Conservation (phyloP, 2,329 filamentous ascomycete genomes). For the Lachnellula subtilissima region DNA sequence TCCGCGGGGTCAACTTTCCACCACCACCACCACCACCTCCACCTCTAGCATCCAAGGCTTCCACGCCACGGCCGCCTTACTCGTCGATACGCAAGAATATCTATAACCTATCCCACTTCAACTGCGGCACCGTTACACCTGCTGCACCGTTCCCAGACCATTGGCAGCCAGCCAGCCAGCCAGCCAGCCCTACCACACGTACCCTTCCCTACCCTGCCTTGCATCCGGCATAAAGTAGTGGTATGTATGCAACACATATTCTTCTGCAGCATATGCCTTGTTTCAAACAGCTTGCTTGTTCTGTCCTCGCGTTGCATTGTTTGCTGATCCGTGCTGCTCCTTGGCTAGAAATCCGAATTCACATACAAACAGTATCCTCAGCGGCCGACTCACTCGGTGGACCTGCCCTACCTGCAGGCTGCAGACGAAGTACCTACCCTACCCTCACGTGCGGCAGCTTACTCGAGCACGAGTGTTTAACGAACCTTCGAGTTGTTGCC, state of each 20-base stretch:
- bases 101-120: not conserved
- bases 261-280: not conserved
- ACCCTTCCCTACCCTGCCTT: not conserved
- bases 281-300: not conserved
- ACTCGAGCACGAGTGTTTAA: constrained; percentile 2
- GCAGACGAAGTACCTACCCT: not conserved
- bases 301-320: not conserved
- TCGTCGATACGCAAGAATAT: not conserved
- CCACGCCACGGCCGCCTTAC: not conserved
- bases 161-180: not conserved
- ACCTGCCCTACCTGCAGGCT: not conserved
- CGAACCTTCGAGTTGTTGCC: constrained; percentile 10
- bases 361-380: not conserved
- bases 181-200: not conserved
- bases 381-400: too few species aligned
- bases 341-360: not conserved
- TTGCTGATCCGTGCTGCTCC: not conserved
- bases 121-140: not conserved
- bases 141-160: not conserved
- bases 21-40: not conserved
- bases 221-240: not conserved
- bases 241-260: not conserved
- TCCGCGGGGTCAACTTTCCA: not conserved
- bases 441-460: constrained; percentile 14
- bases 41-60: not conserved